Evolutionary conservation across 352 stramenopile species (phyloP).

Genomic region (Pythium apleroticum): DNA sequence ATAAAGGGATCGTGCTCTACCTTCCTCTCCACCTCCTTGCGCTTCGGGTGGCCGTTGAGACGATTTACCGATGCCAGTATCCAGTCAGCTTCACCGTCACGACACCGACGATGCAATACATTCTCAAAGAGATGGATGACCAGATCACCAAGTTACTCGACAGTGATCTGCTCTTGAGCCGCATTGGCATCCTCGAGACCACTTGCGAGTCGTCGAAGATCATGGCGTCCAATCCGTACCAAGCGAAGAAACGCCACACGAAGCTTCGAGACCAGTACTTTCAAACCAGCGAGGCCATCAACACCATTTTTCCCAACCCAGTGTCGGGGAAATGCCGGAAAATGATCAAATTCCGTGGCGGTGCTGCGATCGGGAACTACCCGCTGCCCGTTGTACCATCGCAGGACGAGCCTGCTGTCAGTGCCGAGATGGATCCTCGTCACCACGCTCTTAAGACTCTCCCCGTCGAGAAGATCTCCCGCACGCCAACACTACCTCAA

Average conservation of each 20-base stretch:
- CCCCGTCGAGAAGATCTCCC: neutral
- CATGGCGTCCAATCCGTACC: slow-evolving; percentile 41
- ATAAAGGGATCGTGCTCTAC: slow-evolving; percentile 37
- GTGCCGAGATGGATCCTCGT: neutral
- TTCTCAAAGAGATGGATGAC: slow-evolving; percentile 43
- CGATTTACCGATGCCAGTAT: slow-evolving; percentile 62
- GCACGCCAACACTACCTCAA: slow-evolving; percentile 7
- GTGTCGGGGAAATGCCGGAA: slow-evolving; percentile 46
- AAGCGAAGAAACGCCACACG: slow-evolving; percentile 39
- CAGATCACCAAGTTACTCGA: slow-evolving; percentile 52
- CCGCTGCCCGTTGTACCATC: slow-evolving; percentile 12
- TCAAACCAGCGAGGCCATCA: slow-evolving; percentile 56
- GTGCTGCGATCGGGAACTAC: slow-evolving; percentile 49
- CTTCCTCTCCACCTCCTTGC: slow-evolving; percentile 57
- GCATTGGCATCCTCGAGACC: slow-evolving; percentile 57
- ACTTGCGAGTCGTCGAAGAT: slow-evolving; percentile 52
- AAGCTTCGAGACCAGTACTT: slow-evolving; percentile 60
- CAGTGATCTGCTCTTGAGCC: slow-evolving; percentile 51
- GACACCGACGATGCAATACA: slow-evolving; percentile 36
- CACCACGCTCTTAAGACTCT: neutral
- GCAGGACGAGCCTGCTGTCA: neutral
- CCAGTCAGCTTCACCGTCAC: slow-evolving; percentile 49
- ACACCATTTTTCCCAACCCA: slow-evolving; percentile 55
- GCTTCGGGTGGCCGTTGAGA: slow-evolving; percentile 61
- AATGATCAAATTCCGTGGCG: slow-evolving; percentile 52